Percentiles rank a stretch among this genome's conserved stretches.
Conservation (phyloP, 805 yeast genomes). For the Saccharomyces mikatae region DNA sequence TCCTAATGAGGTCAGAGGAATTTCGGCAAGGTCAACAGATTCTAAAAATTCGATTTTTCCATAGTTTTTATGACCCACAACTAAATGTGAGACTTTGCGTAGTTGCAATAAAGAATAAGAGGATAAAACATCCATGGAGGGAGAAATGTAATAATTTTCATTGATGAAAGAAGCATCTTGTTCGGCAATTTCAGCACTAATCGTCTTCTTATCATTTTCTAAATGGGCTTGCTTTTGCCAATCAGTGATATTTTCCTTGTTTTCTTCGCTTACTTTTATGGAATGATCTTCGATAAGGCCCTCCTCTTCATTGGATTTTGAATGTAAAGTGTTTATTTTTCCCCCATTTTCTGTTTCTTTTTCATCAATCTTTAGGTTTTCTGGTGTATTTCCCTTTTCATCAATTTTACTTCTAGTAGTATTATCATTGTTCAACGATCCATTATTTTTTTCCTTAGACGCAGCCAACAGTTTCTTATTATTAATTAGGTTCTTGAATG, state of each 20-base stretch:
- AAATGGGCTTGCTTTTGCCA: neutral
- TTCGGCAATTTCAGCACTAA: conserved; percentile 17
- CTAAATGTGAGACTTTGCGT: conserved; percentile 52
- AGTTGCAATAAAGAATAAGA: conserved; percentile 54
- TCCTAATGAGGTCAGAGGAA: conserved; percentile 52
- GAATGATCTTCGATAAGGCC: neutral
- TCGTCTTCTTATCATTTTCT: conserved; percentile 1
- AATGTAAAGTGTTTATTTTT: neutral
- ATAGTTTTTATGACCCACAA: conserved; percentile 62
- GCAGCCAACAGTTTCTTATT: conserved; percentile 10
- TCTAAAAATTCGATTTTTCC: conserved; percentile 68
- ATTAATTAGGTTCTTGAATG: conserved; percentile 20
- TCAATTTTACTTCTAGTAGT: conserved; percentile 1
- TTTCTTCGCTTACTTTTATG: neutral
- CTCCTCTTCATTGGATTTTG: neutral
- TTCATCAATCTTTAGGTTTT: conserved; percentile 4
- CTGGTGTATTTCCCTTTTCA: neutral
- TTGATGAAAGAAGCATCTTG: conserved; percentile 46
- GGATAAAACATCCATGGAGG: conserved; percentile 55
- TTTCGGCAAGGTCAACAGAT: conserved; percentile 74
- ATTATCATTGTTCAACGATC: neutral
- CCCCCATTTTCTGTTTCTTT: conserved; percentile 3
- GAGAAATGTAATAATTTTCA: conserved; percentile 82
- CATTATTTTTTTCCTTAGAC: conserved; percentile 10
- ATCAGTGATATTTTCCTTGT: neutral